A percentile compares a stretch with the other conserved stretches of the same genome.
Evolutionary conservation across 139 green algal genomes (phyloP).

Genomic region (Chlorella sp.): DNA sequence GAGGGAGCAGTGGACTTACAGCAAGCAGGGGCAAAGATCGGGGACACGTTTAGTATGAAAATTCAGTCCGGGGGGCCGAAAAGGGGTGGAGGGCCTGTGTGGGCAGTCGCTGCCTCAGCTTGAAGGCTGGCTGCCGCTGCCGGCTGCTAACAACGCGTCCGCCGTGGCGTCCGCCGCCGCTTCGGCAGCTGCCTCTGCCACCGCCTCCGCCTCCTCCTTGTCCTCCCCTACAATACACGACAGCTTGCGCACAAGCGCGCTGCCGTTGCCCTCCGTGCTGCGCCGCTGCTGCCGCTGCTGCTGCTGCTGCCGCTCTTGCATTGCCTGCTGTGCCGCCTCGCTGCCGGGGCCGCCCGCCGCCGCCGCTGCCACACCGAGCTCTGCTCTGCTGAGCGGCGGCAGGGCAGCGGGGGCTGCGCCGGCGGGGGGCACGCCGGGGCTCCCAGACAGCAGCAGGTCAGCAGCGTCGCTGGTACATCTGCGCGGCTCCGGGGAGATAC

Average conservation of each 20-base stretch:
- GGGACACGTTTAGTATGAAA: too few relatives aligned
- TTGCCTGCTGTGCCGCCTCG: not conserved
- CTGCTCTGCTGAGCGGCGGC: too few relatives aligned
- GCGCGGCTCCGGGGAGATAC: conserved; percentile 1
- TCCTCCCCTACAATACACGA: not conserved
- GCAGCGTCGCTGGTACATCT: not conserved
- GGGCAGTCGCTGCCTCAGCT: not conserved
- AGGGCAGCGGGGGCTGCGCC: too few relatives aligned
- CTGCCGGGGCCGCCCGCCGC: too few relatives aligned
- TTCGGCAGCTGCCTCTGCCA: not conserved
- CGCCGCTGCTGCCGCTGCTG: not conserved
- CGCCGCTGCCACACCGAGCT: too few relatives aligned
- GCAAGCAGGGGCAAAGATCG: too few relatives aligned
- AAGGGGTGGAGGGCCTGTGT: too few relatives aligned
- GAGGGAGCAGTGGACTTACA: too few relatives aligned
- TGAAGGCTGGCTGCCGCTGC: not conserved
- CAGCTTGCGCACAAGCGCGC: not conserved
- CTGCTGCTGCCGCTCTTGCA: not conserved
- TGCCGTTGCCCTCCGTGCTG: not conserved
- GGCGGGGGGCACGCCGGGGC: not conserved
- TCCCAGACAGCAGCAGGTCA: not conserved
- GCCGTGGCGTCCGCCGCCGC: not conserved
- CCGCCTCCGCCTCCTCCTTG: not conserved
- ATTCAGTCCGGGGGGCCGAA: too few relatives aligned
- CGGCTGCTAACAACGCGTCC: not conserved